Percentiles rank a stretch among this genome's conserved stretches.
Conservation (phyloP, 768 basidiomycete genomes). For the Boletus bicolor region DNA sequence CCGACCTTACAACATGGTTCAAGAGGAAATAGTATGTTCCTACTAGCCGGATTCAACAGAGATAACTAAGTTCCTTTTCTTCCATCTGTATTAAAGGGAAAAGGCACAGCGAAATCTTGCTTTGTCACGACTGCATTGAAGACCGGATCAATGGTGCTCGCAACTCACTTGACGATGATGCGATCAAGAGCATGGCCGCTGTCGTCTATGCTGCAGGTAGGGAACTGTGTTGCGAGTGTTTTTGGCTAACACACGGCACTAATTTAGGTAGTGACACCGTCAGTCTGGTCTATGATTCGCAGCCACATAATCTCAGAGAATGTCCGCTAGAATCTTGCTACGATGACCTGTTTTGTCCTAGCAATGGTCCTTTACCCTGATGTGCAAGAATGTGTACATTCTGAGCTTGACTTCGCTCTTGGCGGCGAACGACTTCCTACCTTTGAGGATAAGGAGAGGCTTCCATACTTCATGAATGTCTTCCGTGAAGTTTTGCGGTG, state of each 20-base stretch:
- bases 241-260: background rate
- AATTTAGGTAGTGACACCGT: slow-evolving; percentile 4
- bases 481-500: slow-evolving; percentile 2
- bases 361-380: slow-evolving; percentile 1
- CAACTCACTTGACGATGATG: background rate
- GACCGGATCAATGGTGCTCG: background rate
- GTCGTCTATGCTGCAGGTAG: slow-evolving; percentile 4
- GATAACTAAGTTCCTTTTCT: background rate
- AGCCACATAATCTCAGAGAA: background rate
- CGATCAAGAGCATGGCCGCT: slow-evolving; percentile 6
- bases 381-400: background rate
- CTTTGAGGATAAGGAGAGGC: slow-evolving; percentile 1
- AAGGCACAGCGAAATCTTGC: background rate
- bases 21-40: background rate
- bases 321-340: background rate
- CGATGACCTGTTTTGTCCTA: background rate
- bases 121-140: slow-evolving; percentile 4
- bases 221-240: background rate
- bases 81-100: background rate
- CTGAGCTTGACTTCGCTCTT: background rate
- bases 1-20: slow-evolving; percentile 1
- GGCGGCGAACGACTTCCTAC: slow-evolving; percentile 1
- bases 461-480: slow-evolving; percentile 5
- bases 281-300: background rate
- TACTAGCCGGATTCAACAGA: too few species aligned